A percentile compares a stretch with the other conserved stretches of the same genome.
Conservation (phyloP, 192 early-diverging fungal species). For the Linnemannia exigua region DNA sequence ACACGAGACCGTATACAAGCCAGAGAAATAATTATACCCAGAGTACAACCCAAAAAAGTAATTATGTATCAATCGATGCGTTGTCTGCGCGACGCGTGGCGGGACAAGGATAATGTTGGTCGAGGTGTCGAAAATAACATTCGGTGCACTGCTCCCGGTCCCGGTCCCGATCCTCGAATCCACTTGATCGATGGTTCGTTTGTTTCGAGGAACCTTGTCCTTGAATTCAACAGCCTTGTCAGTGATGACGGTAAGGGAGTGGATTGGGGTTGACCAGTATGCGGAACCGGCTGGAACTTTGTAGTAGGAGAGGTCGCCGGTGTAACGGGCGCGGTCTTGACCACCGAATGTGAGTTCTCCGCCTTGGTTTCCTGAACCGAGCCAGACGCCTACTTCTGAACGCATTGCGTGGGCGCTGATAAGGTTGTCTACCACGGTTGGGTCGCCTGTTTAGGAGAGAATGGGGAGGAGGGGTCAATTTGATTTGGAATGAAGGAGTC, state of each 20-base stretch:
- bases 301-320: constrained; percentile 22
- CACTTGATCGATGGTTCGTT: neutral
- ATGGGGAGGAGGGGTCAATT: neutral
- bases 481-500: neutral
- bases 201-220: neutral
- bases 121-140: constrained; percentile 37
- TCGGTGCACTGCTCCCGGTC: neutral
- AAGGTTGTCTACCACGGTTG: constrained; percentile 20
- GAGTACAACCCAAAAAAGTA: constrained; percentile 25
- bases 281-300: constrained; percentile 8
- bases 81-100: constrained; percentile 7
- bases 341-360: constrained; percentile 35
- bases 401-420: constrained; percentile 3
- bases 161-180: constrained; percentile 3
- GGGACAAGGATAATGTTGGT: constrained; percentile 27
- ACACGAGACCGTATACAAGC: constrained; percentile 28
- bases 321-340: constrained; percentile 11
- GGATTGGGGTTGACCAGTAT: constrained; percentile 24
- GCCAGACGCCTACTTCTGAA: constrained; percentile 30
- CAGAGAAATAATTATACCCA: constrained; percentile 14
- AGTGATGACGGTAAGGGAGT: constrained; percentile 4
- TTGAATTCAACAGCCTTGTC: neutral
- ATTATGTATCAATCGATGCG: constrained; percentile 27
- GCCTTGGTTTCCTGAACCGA: constrained; percentile 19
- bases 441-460: neutral